phyloP scores from a whole-genome alignment of 495 filamentous ascomycete species.

The Chaetomium fimeti region DNA sequence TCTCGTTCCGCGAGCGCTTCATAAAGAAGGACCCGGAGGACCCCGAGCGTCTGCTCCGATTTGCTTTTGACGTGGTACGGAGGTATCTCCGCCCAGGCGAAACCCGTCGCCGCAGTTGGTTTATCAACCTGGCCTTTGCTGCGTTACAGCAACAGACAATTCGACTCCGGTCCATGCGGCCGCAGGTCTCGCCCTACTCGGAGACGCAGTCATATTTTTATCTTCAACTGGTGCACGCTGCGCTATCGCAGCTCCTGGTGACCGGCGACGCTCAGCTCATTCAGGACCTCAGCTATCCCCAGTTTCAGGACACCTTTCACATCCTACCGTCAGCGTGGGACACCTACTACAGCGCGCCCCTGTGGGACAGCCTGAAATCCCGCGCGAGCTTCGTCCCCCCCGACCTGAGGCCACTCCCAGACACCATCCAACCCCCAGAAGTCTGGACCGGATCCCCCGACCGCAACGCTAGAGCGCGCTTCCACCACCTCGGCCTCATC shows the following conservation, averaged over 20 bases:
- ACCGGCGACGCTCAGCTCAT: not conserved
- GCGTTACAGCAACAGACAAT: constrained; percentile 19
- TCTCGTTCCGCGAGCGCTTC: constrained; percentile 5
- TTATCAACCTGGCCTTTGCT: constrained; percentile 28
- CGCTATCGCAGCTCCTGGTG: constrained; percentile 13
- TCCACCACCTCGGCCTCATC: constrained; percentile 18
- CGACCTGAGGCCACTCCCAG: constrained; percentile 25
- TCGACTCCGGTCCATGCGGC: constrained; percentile 15
- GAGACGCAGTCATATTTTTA: constrained; percentile 29
- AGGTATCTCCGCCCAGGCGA: constrained; percentile 22
- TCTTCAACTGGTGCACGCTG: constrained; percentile 27
- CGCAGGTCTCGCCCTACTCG: constrained; percentile 17
- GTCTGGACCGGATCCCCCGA: not conserved
- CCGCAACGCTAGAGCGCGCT: not conserved
- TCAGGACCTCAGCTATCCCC: constrained; percentile 21
- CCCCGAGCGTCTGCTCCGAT: constrained; percentile 21
- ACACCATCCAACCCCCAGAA: constrained; percentile 2
- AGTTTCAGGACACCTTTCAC: constrained; percentile 17
- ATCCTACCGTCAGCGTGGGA: constrained; percentile 23
- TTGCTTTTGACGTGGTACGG: constrained; percentile 24
- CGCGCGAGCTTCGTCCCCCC: constrained; percentile 26
- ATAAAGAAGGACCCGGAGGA: constrained; percentile 1
- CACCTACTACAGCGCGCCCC: constrained; percentile 21
- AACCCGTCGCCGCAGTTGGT: constrained; percentile 27
- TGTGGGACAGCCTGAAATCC: constrained; percentile 24